Evolutionary conservation across 176 grass and related monocot species (phyloP), one percentile per base, ranked within the genome.

Genomic region (Oryza meyeriana): DNA sequence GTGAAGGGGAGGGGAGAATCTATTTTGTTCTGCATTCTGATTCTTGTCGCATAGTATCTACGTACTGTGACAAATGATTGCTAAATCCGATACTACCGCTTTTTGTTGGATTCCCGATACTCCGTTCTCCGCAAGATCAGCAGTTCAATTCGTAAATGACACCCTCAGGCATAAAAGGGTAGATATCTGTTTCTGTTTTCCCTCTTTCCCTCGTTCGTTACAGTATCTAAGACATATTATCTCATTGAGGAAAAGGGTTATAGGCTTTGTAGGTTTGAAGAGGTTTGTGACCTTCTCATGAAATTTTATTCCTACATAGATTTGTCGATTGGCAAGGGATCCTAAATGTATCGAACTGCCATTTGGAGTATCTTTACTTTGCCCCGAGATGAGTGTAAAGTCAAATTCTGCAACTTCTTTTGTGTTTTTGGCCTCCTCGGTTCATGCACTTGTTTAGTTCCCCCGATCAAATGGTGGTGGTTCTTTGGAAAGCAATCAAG

Each of bases 61-160:
- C 40, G 25, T 42, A 64, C 26, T 4, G 39, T 24, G 28, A 10
- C 6, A n/a, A 55, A 33, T 33, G 28, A 11, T 74, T 6, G 32
- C 31, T 9, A 66, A 34, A 22, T 17, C 8, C 35, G 31, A 34
- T 35, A 62, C 16, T n/a, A n/a, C n/a, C n/a, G n/a, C 9, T 64
- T 73, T 35, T 25, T 44, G 65, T n/a, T 84, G 24, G 31, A 84
- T 78, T 85, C n/a, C 32, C 11, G 12, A 45, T 18, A 62, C 1
- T 64, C 22, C 27, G 6, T 13, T 12, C 14, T 64, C 45, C 14
- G 10, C 45, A 17, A 18, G 45, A 13, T 48, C 45, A 48, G 10
- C 10, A 22, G 10, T 64, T 79, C 16, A 61, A 48, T 48, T 48
- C 3, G 13, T 47, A 47, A 47, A 47, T 47, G 16, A 13, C 16